Evolutionary conservation across 441 rosid genomes (phyloP).

Genomic region (Bocquillonia castaneifolia): DNA sequence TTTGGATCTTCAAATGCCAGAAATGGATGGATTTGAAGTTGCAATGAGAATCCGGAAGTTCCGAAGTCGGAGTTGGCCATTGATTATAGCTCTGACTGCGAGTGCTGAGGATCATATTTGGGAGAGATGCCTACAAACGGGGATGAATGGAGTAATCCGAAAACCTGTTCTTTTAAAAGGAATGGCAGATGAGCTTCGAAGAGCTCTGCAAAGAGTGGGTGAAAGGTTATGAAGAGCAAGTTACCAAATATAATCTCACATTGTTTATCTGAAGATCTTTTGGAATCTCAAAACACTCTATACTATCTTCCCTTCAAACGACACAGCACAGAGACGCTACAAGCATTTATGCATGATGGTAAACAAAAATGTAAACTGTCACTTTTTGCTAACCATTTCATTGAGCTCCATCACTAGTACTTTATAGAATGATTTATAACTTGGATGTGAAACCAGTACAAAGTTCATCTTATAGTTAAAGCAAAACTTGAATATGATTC

Average conservation of each 20-base stretch:
- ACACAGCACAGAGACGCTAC: slow-evolving; percentile 8
- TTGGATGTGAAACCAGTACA: slow-evolving; percentile 12
- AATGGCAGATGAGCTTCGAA: slow-evolving; percentile 58
- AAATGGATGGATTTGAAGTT: slow-evolving; percentile 83
- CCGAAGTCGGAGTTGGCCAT: slow-evolving; percentile 59
- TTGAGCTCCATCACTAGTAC: slow-evolving; percentile 8
- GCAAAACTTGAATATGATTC: slow-evolving; percentile 5
- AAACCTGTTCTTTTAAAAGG: slow-evolving; percentile 70
- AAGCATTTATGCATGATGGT: slow-evolving; percentile 14
- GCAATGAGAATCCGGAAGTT: slow-evolving; percentile 64
- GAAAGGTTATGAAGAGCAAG: slow-evolving; percentile 34
- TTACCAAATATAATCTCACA: neutral
- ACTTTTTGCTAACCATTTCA: slow-evolving; percentile 22
- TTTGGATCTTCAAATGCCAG: slow-evolving; percentile 81
- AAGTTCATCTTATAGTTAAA: slow-evolving; percentile 14
- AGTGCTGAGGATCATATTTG: slow-evolving; percentile 55
- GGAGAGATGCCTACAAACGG: slow-evolving; percentile 64
- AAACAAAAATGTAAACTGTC: slow-evolving; percentile 17
- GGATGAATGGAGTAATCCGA: slow-evolving; percentile 77
- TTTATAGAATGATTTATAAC: slow-evolving; percentile 13
- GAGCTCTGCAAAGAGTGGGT: slow-evolving; percentile 56
- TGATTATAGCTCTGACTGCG: slow-evolving; percentile 68
- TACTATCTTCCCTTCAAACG: neutral
- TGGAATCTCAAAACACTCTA: neutral
- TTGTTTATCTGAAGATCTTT: neutral